These are phyloP conservation scores for Podila horticola DNA, from an alignment of 192 early-diverging fungal species.

Conservation along the genomic window DNA sequence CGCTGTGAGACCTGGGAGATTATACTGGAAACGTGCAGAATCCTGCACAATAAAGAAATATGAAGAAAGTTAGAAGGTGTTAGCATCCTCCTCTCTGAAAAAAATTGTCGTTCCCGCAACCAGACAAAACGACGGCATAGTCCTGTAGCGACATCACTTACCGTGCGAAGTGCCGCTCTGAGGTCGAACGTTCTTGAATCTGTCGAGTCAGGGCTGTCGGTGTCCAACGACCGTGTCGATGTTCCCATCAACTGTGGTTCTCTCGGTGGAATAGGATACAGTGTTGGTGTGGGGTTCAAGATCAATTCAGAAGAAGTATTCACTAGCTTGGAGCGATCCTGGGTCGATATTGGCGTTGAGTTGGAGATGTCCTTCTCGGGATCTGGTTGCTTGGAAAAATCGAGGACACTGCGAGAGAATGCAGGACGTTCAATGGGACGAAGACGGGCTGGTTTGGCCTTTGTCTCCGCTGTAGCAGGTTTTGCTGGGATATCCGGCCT, in stretches of 20 bases:
- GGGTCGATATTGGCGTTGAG: neutral
- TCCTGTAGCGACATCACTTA: neutral
- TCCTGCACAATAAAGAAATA: conserved; percentile 3
- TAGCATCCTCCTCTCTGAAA: neutral
- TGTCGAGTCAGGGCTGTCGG: no score
- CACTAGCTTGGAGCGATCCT: neutral
- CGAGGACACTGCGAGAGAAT: neutral
- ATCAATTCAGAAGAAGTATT: neutral
- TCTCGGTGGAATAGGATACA: neutral
- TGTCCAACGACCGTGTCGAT: neutral
- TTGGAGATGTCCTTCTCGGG: neutral
- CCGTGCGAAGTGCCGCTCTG: conserved; percentile 11
- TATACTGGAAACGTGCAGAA: conserved; percentile 23
- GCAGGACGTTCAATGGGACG: no score
- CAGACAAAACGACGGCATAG: neutral
- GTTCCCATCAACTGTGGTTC: neutral
- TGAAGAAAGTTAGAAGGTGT: neutral
- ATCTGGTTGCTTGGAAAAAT: conserved; percentile 6
- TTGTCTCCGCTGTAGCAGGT: neutral
- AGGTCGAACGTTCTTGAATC: conserved; percentile 4
- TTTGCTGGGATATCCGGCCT: neutral
- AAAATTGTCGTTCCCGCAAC: neutral
- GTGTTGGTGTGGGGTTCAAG: neutral
- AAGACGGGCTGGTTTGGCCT: neutral
- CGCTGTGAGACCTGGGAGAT: conserved; percentile 25